Conservation (phyloP, 441 rosid genomes). For the Aleurites moluccanus region DNA sequence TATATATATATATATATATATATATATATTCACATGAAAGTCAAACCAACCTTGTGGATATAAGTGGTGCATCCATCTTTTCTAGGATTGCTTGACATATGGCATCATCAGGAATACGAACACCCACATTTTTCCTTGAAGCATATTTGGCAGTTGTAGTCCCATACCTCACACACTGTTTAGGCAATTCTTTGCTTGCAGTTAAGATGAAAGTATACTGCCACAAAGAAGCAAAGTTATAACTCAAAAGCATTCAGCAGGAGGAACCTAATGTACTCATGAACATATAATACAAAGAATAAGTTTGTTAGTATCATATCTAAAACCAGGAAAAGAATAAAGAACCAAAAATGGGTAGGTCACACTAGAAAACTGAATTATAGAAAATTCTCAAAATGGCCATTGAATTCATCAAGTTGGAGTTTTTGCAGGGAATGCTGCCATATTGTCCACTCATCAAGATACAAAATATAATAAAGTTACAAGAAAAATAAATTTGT, state of each 20-base stretch:
- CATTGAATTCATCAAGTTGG: conserved; percentile 14
- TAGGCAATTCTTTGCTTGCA: conserved; percentile 91
- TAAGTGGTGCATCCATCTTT: conserved; percentile 76
- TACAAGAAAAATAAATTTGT: not conserved
- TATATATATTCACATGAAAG: conserved; percentile 17
- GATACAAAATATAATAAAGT: conserved; percentile 4
- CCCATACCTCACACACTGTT: conserved; percentile 74
- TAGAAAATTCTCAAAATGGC: conserved; percentile 6
- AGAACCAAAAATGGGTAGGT: not conserved
- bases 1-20: too few species aligned
- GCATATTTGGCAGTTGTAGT: conserved; percentile 74
- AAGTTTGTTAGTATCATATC: not conserved
- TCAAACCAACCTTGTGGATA: conserved; percentile 74
- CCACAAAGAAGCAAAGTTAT: conserved; percentile 28
- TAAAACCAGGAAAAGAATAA: conserved; percentile 3
- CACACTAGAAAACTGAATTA: not conserved
- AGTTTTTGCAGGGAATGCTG: not conserved
- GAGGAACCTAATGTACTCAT: conserved; percentile 13
- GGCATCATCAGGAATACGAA: conserved; percentile 82
- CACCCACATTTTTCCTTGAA: conserved; percentile 74
- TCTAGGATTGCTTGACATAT: conserved; percentile 76
- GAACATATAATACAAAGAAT: not conserved
- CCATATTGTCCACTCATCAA: not conserved
- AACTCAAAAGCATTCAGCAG: conserved; percentile 13
- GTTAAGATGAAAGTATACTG: conserved; percentile 98